A percentile compares a stretch with the other conserved stretches of the same genome.
Evolutionary conservation across 768 basidiomycete species (phyloP).

Genomic region (Auricularia sp.): DNA sequence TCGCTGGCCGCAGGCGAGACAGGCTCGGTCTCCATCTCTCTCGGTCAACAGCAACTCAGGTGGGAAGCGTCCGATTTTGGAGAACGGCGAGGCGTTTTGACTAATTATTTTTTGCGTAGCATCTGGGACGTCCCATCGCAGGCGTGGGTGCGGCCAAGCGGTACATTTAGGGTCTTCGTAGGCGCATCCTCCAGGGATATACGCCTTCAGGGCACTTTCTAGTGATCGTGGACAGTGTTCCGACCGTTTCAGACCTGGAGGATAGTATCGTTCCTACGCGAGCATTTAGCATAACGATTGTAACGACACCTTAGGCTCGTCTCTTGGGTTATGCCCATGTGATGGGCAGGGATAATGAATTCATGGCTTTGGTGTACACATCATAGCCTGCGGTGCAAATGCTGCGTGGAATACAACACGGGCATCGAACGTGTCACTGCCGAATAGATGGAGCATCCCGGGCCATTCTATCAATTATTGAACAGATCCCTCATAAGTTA

Average conservation of each 20-base stretch:
- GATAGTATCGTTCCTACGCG: too few species aligned
- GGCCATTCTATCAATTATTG: too few species aligned
- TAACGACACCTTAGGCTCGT: too few species aligned
- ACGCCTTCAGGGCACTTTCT: slow-evolving; percentile 17
- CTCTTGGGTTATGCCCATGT: too few species aligned
- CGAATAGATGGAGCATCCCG: too few species aligned
- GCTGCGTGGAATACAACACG: too few species aligned
- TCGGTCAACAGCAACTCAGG: slow-evolving; percentile 38
- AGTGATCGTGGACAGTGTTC: neutral
- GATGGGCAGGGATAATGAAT: neutral
- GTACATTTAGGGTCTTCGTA: slow-evolving; percentile 41
- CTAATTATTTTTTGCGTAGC: slow-evolving; percentile 9
- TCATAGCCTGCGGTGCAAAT: neutral
- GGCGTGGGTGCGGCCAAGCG: slow-evolving; percentile 38
- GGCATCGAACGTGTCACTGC: too few species aligned
- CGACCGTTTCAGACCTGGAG: neutral
- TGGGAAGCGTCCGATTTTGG: slow-evolving; percentile 12
- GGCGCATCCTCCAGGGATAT: slow-evolving; percentile 44
- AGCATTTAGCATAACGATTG: too few species aligned
- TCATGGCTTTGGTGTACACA: neutral
- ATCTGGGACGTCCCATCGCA: slow-evolving; percentile 46
- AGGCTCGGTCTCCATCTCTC: slow-evolving; percentile 25
- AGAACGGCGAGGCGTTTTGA: too few species aligned
- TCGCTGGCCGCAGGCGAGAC: slow-evolving; percentile 28
- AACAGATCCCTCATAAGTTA: too few species aligned